Percentiles rank a stretch among this genome's conserved stretches.
Evolutionary conservation across 2,329 filamentous ascomycete genomes (phyloP).

Genomic region (Penicillium glabrum): DNA sequence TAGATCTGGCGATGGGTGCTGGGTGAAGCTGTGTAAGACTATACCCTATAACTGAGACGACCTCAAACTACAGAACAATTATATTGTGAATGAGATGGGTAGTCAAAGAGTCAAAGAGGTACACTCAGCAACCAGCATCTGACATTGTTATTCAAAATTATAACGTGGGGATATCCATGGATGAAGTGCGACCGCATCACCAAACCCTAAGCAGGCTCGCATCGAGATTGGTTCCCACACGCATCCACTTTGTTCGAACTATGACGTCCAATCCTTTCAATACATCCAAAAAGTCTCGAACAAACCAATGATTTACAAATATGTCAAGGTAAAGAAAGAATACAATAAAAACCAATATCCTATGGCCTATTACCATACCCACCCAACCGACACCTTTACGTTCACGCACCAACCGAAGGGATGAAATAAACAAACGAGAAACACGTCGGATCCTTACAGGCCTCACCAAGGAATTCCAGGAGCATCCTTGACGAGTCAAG

Average conservation of each 20-base stretch:
- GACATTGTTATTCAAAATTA: background rate
- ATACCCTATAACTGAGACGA: background rate
- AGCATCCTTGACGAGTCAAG: slow-evolving; percentile 15
- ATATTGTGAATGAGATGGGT: background rate
- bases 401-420: slow-evolving; percentile 26
- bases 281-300: background rate
- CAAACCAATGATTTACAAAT: background rate
- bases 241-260: background rate
- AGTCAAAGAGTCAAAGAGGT: background rate
- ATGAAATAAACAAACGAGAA: slow-evolving; percentile 14
- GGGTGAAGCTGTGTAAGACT: background rate
- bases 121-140: background rate
- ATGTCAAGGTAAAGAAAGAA: background rate
- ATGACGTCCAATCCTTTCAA: slow-evolving; percentile 10
- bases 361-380: slow-evolving; percentile 11
- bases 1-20: background rate
- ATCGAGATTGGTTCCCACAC: slow-evolving; percentile 11
- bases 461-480: slow-evolving; percentile 16
- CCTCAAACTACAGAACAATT: background rate
- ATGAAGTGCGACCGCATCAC: slow-evolving; percentile 9
- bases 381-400: slow-evolving; percentile 6
- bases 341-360: background rate
- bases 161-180: background rate
- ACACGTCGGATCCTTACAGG: slow-evolving; percentile 17
- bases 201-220: slow-evolving; percentile 16